phyloP scores from a whole-genome alignment of 495 filamentous ascomycete species.

The Tuber microsphaerosporum region DNA sequence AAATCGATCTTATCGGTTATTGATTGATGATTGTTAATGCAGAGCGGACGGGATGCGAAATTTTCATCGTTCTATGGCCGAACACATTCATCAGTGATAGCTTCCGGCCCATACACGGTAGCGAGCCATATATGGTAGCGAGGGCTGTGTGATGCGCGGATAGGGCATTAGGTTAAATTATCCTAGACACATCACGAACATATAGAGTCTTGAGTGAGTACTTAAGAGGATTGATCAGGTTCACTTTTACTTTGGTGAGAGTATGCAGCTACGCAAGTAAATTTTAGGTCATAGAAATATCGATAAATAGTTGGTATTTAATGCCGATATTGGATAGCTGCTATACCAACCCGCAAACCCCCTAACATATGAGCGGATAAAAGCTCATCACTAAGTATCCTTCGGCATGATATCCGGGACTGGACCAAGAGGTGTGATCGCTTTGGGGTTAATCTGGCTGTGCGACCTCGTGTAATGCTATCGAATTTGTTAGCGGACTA shows the following conservation, averaged over 20 bases:
- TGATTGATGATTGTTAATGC: too few relatives aligned
- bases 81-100: not conserved
- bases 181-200: not conserved
- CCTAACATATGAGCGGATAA: not conserved
- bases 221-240: not conserved
- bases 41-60: slow-evolving; percentile 6
- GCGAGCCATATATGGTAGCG: too few relatives aligned
- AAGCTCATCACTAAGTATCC: not conserved
- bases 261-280: not conserved
- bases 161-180: not conserved
- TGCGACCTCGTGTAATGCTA: slow-evolving; percentile 51
- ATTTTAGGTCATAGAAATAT: not conserved
- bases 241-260: not conserved
- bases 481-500: slow-evolving; percentile 16
- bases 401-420: slow-evolving; percentile 53
- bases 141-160: not conserved
- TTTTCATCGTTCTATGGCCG: slow-evolving; percentile 5
- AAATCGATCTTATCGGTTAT: too few relatives aligned
- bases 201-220: not conserved
- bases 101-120: not conserved
- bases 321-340: not conserved
- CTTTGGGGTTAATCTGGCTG: slow-evolving; percentile 54
- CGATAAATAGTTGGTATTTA: not conserved
- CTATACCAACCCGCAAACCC: not conserved
- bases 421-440: slow-evolving; percentile 61